phyloP scores from a whole-genome alignment of 2,329 filamentous ascomycete genomes.

The Botryotinia calthae region DNA sequence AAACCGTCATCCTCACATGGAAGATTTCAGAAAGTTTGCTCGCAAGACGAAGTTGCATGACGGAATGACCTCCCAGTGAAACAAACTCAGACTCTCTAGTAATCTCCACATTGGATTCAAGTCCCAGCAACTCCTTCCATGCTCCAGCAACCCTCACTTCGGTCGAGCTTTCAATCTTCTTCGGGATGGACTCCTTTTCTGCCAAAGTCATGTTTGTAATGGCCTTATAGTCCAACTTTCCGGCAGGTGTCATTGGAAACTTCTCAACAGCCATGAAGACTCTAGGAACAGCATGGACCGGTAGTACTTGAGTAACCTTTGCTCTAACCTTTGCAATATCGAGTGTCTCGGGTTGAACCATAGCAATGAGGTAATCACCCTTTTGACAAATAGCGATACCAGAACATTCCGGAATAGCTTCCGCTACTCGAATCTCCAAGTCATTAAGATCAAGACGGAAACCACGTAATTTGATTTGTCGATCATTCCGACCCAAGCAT shows the following conservation, averaged over 20 bases:
- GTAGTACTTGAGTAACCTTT: constrained; percentile 25
- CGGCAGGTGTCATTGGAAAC: constrained; percentile 38
- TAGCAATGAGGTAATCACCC: constrained; percentile 35
- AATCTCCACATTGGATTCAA: constrained; percentile 20
- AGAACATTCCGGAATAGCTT: constrained; percentile 20
- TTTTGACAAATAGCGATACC: constrained; percentile 34
- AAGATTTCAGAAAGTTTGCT: constrained; percentile 22
- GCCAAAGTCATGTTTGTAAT: constrained; percentile 22
- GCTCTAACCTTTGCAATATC: constrained; percentile 1
- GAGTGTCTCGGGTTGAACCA: constrained; percentile 32
- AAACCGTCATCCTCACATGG: constrained; percentile 23
- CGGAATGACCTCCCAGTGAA: constrained; percentile 36
- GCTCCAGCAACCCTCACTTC: constrained; percentile 18
- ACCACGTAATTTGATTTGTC: constrained; percentile 42
- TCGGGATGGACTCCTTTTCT: neutral
- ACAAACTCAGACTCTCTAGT: constrained; percentile 30
- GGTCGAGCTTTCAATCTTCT: neutral
- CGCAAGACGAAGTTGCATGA: constrained; percentile 32
- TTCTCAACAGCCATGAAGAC: constrained; percentile 30
- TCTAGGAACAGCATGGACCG: constrained; percentile 35
- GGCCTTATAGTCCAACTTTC: constrained; percentile 40
- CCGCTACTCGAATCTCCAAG: constrained; percentile 38
- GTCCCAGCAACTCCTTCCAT: constrained; percentile 25
- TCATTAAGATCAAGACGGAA: constrained; percentile 44
- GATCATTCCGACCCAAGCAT: constrained; percentile 44